phyloP scores from a whole-genome alignment of 768 basidiomycete species.

The Rhodotorula paludigena region DNA sequence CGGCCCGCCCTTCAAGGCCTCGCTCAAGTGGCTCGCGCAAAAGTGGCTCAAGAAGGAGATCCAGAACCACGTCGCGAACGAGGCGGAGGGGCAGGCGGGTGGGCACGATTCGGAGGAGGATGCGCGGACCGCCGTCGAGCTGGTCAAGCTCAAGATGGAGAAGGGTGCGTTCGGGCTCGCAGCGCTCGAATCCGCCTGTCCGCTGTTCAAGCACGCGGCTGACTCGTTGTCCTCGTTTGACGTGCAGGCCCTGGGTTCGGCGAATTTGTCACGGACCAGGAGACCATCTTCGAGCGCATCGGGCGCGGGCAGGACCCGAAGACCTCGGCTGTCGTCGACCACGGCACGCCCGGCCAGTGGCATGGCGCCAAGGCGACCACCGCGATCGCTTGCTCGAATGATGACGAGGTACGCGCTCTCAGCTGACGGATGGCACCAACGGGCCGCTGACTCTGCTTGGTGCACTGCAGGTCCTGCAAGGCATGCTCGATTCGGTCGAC shows the following conservation, averaged over 20 bases:
- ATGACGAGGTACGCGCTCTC: slow-evolving; percentile 59
- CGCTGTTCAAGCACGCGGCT: neutral
- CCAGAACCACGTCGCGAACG: slow-evolving; percentile 51
- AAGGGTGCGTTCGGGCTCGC: slow-evolving; percentile 53
- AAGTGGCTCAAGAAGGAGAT: slow-evolving; percentile 90
- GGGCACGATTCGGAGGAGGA: slow-evolving; percentile 96
- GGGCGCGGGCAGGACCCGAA: slow-evolving; percentile 49
- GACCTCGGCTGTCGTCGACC: slow-evolving; percentile 67
- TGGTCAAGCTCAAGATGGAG: slow-evolving; percentile 74
- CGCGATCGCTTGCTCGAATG: slow-evolving; percentile 65
- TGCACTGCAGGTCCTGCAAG: slow-evolving; percentile 57
- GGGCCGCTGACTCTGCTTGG: neutral
- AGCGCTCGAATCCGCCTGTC: neutral
- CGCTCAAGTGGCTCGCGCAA: slow-evolving; percentile 91
- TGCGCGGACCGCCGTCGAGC: slow-evolving; percentile 77
- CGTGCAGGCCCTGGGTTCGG: slow-evolving; percentile 66
- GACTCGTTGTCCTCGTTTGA: neutral
- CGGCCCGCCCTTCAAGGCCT: slow-evolving; percentile 87
- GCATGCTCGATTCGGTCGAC: slow-evolving; percentile 57
- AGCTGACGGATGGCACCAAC: neutral
- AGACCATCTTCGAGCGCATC: slow-evolving; percentile 84
- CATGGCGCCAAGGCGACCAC: slow-evolving; percentile 79
- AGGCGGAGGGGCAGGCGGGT: slow-evolving; percentile 49
- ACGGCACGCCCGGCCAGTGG: slow-evolving; percentile 76
- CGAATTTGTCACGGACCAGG: slow-evolving; percentile 74